Evolutionary conservation across 192 early-diverging fungal species (phyloP), one percentile per base, ranked within the genome.

Genomic region (Coemansia erecta): DNA sequence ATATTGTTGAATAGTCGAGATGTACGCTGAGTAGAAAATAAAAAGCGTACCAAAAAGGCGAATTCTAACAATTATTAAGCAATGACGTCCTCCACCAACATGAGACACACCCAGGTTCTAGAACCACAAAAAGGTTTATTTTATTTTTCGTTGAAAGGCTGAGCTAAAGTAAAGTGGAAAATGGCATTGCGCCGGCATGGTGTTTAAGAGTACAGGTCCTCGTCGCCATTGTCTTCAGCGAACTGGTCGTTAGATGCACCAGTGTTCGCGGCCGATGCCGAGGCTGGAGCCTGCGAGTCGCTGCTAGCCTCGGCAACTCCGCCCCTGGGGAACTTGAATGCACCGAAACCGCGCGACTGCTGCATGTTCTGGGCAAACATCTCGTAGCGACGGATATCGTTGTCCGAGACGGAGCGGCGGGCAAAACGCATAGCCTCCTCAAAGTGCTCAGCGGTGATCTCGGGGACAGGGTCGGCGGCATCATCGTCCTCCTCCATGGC

Each of bases 321-420:
- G 43, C 77, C 77, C 77, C 67, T 80, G 64, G 97, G 94, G 90
- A 98, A 98, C 85, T 95, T 97, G 85, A 98, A 98, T 18, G 84
- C 83, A 46, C 92, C 95, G 80, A 95, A 91, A 39, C 97, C 97
- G 39, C 92, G 90, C 33, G 90, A 83, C 79, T 94, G 94, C 78
- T 97, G 95, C 73, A 98, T 81, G 78, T 95, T 98, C 70, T 95
- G 94, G 15, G 97, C 90, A 88, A 98, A 98, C 92, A 97, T 95
- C 84, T 98, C 95, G 80, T 98, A 98, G 81, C 90, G 93, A 71
- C 94, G 94, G 61, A 98, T 95, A 63, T 98, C 97, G 63, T 88
- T 92, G 70, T 97, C 94, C 54, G 86, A 89, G 9, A 98, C 97
- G 12, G 91, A 94, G 56, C 97, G 89, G 53, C 97, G 90, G 23